Evolutionary conservation across 768 basidiomycete species (phyloP).

Genomic region (Obba rivulosa): DNA sequence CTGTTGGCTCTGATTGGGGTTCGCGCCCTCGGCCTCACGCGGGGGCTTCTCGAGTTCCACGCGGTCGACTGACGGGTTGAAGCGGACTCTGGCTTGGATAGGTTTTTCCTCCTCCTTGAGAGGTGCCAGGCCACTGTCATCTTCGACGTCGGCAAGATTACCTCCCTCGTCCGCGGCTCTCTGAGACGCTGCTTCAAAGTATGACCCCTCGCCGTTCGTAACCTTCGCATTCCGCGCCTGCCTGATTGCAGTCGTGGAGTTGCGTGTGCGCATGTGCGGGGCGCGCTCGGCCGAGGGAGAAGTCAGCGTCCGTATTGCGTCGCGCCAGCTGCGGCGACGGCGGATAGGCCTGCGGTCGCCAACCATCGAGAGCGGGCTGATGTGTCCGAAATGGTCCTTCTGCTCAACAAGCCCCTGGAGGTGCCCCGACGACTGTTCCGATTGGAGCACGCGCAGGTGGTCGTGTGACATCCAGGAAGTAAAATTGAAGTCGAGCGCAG

Average conservation of each 20-base stretch:
- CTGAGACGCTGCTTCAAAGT: neutral
- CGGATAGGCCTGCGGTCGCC: slow-evolving; percentile 42
- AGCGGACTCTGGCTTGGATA: slow-evolving; percentile 67
- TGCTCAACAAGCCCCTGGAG: slow-evolving; percentile 73
- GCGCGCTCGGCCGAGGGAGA: slow-evolving; percentile 15
- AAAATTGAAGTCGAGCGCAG: slow-evolving; percentile 95
- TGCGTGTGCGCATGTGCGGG: slow-evolving; percentile 13
- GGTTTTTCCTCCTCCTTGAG: slow-evolving; percentile 69
- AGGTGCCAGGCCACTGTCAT: slow-evolving; percentile 42
- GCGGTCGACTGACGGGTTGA: slow-evolving; percentile 17
- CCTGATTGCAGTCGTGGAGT: slow-evolving; percentile 11
- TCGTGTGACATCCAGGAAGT: slow-evolving; percentile 93
- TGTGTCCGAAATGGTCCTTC: slow-evolving; percentile 78
- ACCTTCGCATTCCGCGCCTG: slow-evolving; percentile 1
- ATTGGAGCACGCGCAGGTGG: slow-evolving; percentile 76
- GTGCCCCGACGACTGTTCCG: slow-evolving; percentile 83
- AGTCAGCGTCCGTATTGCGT: slow-evolving; percentile 21
- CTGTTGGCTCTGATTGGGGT: slow-evolving; percentile 13
- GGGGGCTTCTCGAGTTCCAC: slow-evolving; percentile 5
- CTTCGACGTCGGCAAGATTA: slow-evolving; percentile 44
- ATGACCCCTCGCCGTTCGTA: no score
- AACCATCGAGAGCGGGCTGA: slow-evolving; percentile 89
- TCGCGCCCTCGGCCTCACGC: neutral
- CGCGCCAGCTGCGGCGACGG: slow-evolving; percentile 27
- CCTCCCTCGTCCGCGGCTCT: slow-evolving; percentile 38